Evolutionary conservation across 352 stramenopile genomes (phyloP).

Genomic region (Globisporangium acanthophoron): DNA sequence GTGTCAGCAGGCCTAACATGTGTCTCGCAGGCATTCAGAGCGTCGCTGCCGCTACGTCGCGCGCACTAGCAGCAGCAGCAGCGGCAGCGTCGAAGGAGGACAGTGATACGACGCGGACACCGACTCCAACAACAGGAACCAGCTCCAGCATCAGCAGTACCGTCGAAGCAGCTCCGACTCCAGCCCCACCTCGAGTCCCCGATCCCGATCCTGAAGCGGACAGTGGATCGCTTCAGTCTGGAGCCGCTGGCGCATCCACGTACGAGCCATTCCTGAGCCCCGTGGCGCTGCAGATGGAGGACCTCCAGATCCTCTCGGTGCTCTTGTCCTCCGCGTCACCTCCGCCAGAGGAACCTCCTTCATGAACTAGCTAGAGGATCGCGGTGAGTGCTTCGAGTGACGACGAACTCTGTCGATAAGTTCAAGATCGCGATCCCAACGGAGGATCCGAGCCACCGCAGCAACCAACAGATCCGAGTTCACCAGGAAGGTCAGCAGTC

Average conservation of each 20-base stretch:
- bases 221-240: no score
- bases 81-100: neutral
- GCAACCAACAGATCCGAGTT: no score
- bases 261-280: slow-evolving; percentile 35
- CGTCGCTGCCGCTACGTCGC: neutral
- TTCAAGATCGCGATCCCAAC: no score
- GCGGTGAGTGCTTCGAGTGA: no score
- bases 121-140: neutral
- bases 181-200: neutral
- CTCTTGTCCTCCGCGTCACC: slow-evolving; percentile 2
- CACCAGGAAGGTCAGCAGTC: no score
- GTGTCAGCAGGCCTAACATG: slow-evolving; percentile 5
- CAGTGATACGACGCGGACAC: neutral
- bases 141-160: neutral
- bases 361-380: neutral
- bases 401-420: no score
- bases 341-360: neutral
- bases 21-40: slow-evolving; percentile 8
- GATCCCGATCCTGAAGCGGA: no score
- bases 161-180: neutral
- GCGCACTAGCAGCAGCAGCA: neutral
- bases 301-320: slow-evolving; percentile 25
- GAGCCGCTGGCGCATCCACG: no score
- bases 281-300: slow-evolving; percentile 29
- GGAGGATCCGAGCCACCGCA: no score